Percentiles rank a stretch among this genome's conserved stretches.
phyloP scores from a whole-genome alignment of 2,329 filamentous ascomycete genomes.

The Fusarium mundagurra region DNA sequence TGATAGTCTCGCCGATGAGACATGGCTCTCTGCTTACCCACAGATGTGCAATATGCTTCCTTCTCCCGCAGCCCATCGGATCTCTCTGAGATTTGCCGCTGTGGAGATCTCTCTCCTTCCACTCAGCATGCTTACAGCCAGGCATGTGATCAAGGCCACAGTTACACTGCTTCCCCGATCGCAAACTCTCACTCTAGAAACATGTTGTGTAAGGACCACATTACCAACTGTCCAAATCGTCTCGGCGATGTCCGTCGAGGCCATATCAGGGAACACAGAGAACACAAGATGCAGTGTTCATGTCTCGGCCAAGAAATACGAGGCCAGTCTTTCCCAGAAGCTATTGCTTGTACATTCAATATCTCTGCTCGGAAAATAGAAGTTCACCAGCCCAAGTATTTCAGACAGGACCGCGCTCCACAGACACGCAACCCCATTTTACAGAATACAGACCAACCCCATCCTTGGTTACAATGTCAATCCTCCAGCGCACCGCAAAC shows the following conservation, averaged over 20 bases:
- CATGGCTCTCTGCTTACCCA: neutral
- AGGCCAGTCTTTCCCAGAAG: neutral
- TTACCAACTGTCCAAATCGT: neutral
- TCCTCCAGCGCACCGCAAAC: neutral
- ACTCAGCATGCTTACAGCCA: neutral
- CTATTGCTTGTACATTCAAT: too few species aligned
- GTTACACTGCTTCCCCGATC: neutral
- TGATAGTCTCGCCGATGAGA: neutral
- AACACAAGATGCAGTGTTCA: neutral
- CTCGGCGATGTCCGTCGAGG: neutral
- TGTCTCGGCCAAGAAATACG: neutral
- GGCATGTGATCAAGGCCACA: neutral
- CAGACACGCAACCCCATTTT: neutral
- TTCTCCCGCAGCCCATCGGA: neutral
- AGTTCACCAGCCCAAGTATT: neutral
- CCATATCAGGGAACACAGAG: neutral
- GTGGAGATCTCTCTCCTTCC: neutral
- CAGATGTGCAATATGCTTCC: too few species aligned
- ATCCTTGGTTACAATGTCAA: neutral
- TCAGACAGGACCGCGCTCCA: neutral
- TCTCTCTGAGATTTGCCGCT: fast-evolving
- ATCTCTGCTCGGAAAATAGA: too few species aligned
- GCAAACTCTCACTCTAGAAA: neutral
- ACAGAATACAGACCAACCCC: fast-evolving
- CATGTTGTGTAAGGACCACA: neutral